These are phyloP conservation scores for Aspergillus brasiliensis DNA, from an alignment of 2,329 filamentous ascomycete species.

Conservation along the genomic window DNA sequence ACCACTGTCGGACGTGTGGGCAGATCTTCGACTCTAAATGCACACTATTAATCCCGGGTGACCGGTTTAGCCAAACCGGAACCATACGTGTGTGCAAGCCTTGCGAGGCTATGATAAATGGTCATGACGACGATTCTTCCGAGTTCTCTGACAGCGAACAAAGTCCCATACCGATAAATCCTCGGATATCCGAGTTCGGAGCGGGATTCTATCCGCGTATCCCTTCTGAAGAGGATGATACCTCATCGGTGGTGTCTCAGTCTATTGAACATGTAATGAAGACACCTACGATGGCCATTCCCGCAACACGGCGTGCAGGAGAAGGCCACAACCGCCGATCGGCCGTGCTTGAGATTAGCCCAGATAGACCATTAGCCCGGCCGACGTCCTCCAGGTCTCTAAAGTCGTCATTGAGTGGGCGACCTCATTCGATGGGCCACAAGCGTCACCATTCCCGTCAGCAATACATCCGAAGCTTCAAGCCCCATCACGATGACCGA, in stretches of 20 bases:
- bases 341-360: constrained; percentile 85
- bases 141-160: constrained; percentile 76
- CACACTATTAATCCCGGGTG: constrained; percentile 85
- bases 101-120: constrained; percentile 87
- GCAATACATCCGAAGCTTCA: constrained; percentile 76
- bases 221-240: constrained; percentile 51
- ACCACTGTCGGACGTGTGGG: constrained; percentile 93
- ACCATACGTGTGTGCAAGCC: constrained; percentile 88
- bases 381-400: constrained; percentile 92
- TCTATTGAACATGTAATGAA: constrained; percentile 50
- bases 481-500: constrained; percentile 71
- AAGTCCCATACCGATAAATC: constrained; percentile 64
- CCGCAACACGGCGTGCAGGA: constrained; percentile 64
- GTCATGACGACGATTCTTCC: constrained; percentile 86
- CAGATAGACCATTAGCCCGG: constrained; percentile 73
- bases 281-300: constrained; percentile 66
- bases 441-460: constrained; percentile 86
- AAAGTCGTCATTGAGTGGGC: constrained; percentile 68
- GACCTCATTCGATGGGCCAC: constrained; percentile 78
- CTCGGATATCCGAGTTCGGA: constrained; percentile 64
- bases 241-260: constrained; percentile 50
- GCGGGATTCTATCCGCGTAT: constrained; percentile 46
- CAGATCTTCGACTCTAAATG: constrained; percentile 98
- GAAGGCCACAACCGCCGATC: constrained; percentile 83
- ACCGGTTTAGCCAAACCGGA: constrained; percentile 82